Evolutionary conservation across 2,329 filamentous ascomycete genomes (phyloP), one percentile per base, ranked within the genome.

Genomic region (Apiospora kogelbergensis): DNA sequence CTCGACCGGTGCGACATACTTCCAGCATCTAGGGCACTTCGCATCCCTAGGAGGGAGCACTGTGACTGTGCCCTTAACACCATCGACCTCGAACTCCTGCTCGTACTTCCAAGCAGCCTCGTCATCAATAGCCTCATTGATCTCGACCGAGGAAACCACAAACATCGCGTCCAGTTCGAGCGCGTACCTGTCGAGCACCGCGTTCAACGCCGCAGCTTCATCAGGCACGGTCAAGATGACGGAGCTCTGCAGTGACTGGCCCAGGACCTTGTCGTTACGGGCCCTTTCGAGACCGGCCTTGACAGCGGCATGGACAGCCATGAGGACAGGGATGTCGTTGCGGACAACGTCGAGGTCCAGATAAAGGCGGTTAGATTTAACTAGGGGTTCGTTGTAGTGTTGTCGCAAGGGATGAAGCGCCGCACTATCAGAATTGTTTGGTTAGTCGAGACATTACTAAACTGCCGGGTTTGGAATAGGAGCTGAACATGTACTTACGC

Each of bases 1-100:
- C 73, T 91, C 85, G 64, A 81, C 80, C n/a, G 86, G 83, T n/a
- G 92, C 90, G 30, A 92, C 85, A 79, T 93, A 97, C 71, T 92
- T 89, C 96, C 96, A 99, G 81, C 96, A 99, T 66, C 96, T 86
- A 0, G 88, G 85, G 78, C 96, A 99, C 80, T 98, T 99, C 63
- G 85, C 81, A 15, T 84, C 75, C 73, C 74, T 78, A 1, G 87
- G 87, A 69, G 87, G 84, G 66, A 85, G 73, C 26, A 86, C 83
- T 72, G 81, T 80, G 26, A 83, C 84, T 40, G 73, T 80, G 42
- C 81, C 81, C 69, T 72, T 73, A 6, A 70, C 67, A 33, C 77
- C 82, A 46, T 3, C 53, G 2, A 83, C 78, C 71, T 84, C 83
- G 67, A 87, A 83, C 11, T 79, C 77, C 66, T 80, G 81, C 6